Evolutionary conservation across 305 asterid species (phyloP).

Genomic region (Plantago lanceolata): DNA sequence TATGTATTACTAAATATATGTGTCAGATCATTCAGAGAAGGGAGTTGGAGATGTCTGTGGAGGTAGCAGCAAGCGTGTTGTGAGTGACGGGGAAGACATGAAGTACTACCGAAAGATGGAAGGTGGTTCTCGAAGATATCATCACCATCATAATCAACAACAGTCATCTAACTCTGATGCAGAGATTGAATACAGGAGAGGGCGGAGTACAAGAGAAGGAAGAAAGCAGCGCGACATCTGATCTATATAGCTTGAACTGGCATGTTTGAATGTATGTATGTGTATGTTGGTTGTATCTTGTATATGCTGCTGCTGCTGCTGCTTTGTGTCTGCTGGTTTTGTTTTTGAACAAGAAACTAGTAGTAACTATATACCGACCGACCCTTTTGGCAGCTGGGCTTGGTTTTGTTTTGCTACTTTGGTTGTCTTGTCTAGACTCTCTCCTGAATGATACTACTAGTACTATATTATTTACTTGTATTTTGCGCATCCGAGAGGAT

Average conservation of each 20-base stretch:
- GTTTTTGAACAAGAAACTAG: too few relatives aligned
- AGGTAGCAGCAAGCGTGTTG: conserved; percentile 34
- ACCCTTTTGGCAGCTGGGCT: too few relatives aligned
- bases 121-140: conserved; percentile 45
- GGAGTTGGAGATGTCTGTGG: conserved; percentile 36
- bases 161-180: conserved; percentile 83
- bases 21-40: conserved; percentile 49
- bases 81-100: conserved; percentile 64
- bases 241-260: conserved; percentile 25
- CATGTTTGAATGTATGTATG: conserved; percentile 15
- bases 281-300: too few relatives aligned
- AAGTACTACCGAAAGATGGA: conserved; percentile 56
- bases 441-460: too few relatives aligned
- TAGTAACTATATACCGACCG: too few relatives aligned
- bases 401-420: too few relatives aligned
- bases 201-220: conserved; percentile 65
- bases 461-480: too few relatives aligned
- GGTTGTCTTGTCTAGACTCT: too few relatives aligned
- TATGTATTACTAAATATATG: background rate
- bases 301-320: too few relatives aligned
- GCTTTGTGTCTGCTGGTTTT: too few relatives aligned
- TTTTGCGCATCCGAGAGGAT: too few relatives aligned
- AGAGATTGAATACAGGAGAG: conserved; percentile 78
- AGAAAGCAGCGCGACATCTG: conserved; percentile 50
- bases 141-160: too few relatives aligned